These are phyloP conservation scores for Paspalum notatum DNA, from an alignment of 176 grass and related monocot genomes.

Conservation along the genomic window DNA sequence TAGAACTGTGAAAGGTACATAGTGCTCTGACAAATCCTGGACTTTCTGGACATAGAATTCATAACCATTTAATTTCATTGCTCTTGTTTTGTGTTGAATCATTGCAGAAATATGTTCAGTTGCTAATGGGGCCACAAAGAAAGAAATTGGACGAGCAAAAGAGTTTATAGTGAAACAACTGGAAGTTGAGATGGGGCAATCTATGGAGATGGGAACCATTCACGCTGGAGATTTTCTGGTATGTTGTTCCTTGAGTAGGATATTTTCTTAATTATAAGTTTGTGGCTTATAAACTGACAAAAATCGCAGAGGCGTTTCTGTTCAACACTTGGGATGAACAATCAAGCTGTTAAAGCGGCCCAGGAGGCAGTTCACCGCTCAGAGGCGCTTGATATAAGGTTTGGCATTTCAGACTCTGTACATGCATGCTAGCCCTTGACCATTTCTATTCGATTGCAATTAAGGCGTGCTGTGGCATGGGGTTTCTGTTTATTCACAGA, in stretches of 20 bases:
- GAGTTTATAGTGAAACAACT: constrained; percentile 92
- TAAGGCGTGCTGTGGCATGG: background rate
- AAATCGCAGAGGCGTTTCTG: constrained; percentile 82
- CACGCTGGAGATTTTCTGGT: constrained; percentile 91
- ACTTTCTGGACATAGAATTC: background rate
- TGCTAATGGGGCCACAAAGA: constrained; percentile 94
- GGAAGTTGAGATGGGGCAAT: constrained; percentile 94
- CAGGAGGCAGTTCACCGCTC: constrained; percentile 83
- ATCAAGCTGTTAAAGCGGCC: constrained; percentile 86
- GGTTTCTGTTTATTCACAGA: constrained; percentile 6
- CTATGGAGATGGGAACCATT: constrained; percentile 96
- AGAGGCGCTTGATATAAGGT: constrained; percentile 93
- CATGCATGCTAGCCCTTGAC: background rate
- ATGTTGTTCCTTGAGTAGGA: constrained; percentile 14
- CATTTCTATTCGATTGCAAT: constrained; percentile 13
- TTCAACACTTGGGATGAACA: constrained; percentile 90
- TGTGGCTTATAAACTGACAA: constrained; percentile 33
- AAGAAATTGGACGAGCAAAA: constrained; percentile 91
- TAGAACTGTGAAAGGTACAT: constrained; percentile 81
- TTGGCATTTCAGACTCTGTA: constrained; percentile 11
- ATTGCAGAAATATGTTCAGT: constrained; percentile 83
- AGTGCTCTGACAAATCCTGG: background rate
- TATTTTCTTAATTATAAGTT: background rate
- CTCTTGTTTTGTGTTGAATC: constrained; percentile 19
- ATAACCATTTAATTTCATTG: background rate